These are phyloP conservation scores for Chlorella sp. DNA, from an alignment of 139 green algal genomes.

Conservation along the genomic window DNA sequence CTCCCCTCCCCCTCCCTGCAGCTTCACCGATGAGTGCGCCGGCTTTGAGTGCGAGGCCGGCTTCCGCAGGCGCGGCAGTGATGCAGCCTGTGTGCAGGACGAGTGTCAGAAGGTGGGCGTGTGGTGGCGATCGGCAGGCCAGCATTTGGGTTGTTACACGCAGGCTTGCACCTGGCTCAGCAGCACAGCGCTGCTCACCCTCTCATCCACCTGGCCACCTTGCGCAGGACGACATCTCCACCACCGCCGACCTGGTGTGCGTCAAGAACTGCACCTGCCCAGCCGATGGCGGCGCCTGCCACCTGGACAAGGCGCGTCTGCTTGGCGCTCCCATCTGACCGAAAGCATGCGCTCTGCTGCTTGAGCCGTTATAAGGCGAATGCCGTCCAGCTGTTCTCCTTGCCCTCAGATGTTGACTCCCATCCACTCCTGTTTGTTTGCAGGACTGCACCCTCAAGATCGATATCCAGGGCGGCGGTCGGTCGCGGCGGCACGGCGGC, in stretches of 20 bases:
- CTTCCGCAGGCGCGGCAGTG: slow-evolving; percentile 1
- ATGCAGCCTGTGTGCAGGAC: slow-evolving; percentile 39
- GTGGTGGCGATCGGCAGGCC: no score
- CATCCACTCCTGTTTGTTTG: no score
- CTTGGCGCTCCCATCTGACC: no score
- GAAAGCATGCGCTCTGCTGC: no score
- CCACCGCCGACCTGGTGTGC: neutral
- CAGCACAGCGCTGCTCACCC: no score
- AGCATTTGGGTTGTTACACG: no score
- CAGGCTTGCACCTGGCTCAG: no score
- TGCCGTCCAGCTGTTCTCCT: no score
- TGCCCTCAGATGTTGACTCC: no score
- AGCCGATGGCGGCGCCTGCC: slow-evolving; percentile 32
- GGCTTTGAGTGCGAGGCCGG: slow-evolving; percentile 37
- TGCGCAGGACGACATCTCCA: slow-evolving; percentile 33
- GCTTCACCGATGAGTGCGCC: slow-evolving; percentile 21
- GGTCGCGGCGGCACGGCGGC: neutral
- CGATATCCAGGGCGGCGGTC: slow-evolving; percentile 3
- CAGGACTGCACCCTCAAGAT: slow-evolving; percentile 23
- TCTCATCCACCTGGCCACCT: neutral
- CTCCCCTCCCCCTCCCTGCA: neutral
- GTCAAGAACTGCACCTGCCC: slow-evolving; percentile 46
- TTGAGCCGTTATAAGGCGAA: no score
- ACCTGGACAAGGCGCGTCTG: neutral
- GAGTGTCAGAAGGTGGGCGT: slow-evolving; percentile 35